phyloP scores from a whole-genome alignment of 768 basidiomycete genomes.

The Lactarius sanguifluus region DNA sequence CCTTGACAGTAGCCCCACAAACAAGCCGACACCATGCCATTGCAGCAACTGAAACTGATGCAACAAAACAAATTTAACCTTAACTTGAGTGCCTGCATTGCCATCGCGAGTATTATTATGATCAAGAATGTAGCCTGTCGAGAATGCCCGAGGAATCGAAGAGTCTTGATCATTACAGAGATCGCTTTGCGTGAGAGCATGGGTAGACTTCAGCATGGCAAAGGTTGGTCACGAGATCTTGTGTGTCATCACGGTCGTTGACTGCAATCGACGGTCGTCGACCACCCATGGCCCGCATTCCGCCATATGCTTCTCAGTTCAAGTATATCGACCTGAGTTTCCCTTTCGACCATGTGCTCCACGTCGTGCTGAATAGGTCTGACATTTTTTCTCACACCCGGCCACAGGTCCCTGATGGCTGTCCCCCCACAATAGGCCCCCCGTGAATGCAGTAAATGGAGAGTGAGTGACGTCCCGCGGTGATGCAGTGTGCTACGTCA shows the following conservation, averaged over 20 bases:
- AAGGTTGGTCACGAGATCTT: not conserved
- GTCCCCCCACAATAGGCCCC: conserved; percentile 12
- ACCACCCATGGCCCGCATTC: not conserved
- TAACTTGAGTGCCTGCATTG: not conserved
- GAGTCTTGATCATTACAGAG: too few relatives aligned
- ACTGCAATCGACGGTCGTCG: too few relatives aligned
- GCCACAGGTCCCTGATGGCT: not conserved
- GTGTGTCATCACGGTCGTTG: too few relatives aligned
- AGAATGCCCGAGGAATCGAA: too few relatives aligned
- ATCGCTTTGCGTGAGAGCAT: too few relatives aligned
- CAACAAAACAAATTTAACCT: not conserved
- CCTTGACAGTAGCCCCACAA: too few relatives aligned
- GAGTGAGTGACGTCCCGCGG: conserved; percentile 10
- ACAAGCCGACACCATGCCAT: not conserved
- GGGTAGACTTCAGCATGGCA: too few relatives aligned
- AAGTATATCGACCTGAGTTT: conserved; percentile 25
- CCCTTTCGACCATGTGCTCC: conserved; percentile 24
- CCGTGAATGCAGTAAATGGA: conserved; percentile 26
- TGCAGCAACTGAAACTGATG: too few relatives aligned
- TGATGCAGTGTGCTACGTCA: not conserved
- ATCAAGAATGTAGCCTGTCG: not conserved
- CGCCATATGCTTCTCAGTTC: conserved; percentile 27
- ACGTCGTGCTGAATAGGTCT: conserved; percentile 28
- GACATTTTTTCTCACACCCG: not conserved
- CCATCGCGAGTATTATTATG: not conserved